These are phyloP conservation scores for Barnettozyma wickerhamii DNA, from an alignment of 805 yeast species.

Conservation along the genomic window DNA sequence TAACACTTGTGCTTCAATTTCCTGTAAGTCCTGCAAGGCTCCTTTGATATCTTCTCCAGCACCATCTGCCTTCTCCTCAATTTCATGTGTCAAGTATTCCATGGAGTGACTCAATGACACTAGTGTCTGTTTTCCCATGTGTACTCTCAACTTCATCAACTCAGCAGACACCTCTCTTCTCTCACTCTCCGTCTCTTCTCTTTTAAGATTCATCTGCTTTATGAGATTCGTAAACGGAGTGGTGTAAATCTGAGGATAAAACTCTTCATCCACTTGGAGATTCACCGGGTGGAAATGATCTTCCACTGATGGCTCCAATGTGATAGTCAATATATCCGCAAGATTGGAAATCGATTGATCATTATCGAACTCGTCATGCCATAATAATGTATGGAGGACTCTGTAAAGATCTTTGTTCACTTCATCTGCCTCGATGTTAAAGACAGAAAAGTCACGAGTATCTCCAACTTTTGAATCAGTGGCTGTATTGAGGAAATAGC, in stretches of 20 bases:
- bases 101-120: slow-evolving; percentile 25
- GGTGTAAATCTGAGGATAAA: slow-evolving; percentile 39
- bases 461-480: slow-evolving; percentile 2
- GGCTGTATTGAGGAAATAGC: slow-evolving; percentile 9
- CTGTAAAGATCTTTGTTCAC: slow-evolving; percentile 28
- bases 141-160: slow-evolving; percentile 25
- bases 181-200: slow-evolving; percentile 7
- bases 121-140: slow-evolving; percentile 30
- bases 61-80: not conserved
- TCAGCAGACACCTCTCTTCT: slow-evolving; percentile 16
- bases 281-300: slow-evolving; percentile 17
- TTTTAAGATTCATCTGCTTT: slow-evolving; percentile 4
- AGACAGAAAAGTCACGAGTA: slow-evolving; percentile 21
- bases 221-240: slow-evolving; percentile 20
- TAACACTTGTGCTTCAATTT: slow-evolving; percentile 13
- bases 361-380: slow-evolving; percentile 27
- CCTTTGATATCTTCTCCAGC: slow-evolving; percentile 1
- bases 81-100: slow-evolving; percentile 19
- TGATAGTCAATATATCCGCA: slow-evolving; percentile 32
- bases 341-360: slow-evolving; percentile 21
- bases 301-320: slow-evolving; percentile 21
- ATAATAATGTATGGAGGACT: slow-evolving; percentile 30
- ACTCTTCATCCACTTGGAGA: slow-evolving; percentile 26
- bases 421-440: slow-evolving; percentile 32
- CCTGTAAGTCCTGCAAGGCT: slow-evolving; percentile 22